Evolutionary conservation across 176 grass and related monocot species (phyloP).

Genomic region (Zizania latifolia): DNA sequence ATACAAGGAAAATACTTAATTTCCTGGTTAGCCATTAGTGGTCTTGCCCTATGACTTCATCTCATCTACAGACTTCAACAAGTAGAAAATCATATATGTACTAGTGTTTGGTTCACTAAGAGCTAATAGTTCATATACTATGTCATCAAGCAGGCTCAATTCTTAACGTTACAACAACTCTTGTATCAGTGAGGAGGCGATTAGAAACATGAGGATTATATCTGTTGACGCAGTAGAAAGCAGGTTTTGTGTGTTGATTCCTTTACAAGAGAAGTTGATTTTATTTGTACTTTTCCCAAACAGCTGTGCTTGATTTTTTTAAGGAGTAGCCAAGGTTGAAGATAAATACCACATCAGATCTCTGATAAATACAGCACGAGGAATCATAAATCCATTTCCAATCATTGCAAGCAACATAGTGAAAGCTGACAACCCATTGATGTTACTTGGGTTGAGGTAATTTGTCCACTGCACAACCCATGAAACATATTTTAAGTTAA

Average conservation of each 20-base stretch:
- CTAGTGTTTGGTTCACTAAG: not conserved
- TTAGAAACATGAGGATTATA: not conserved
- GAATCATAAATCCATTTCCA: slow-evolving; percentile 99
- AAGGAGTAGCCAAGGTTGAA: not conserved
- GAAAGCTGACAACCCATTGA: slow-evolving; percentile 91
- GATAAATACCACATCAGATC: slow-evolving; percentile 94
- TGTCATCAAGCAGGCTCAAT: not conserved
- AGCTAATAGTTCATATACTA: not conserved
- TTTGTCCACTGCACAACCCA: slow-evolving; percentile 86
- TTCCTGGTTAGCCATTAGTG: not conserved
- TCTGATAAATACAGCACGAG: slow-evolving; percentile 95
- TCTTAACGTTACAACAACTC: not conserved
- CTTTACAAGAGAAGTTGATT: not conserved
- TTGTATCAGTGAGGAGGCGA: not conserved
- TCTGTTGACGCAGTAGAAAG: not conserved
- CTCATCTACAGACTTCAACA: not conserved
- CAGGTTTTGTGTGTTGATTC: not conserved
- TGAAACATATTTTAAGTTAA: slow-evolving; percentile 24
- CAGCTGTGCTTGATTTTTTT: slow-evolving; percentile 8
- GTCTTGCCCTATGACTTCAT: not conserved
- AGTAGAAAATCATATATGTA: not conserved
- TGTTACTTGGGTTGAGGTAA: slow-evolving; percentile 98
- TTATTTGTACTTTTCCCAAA: not conserved
- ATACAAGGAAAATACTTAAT: not conserved
- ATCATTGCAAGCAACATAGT: slow-evolving; percentile 97